Conservation (phyloP, 2,329 filamentous ascomycete species). For the Xylariales sp. region DNA sequence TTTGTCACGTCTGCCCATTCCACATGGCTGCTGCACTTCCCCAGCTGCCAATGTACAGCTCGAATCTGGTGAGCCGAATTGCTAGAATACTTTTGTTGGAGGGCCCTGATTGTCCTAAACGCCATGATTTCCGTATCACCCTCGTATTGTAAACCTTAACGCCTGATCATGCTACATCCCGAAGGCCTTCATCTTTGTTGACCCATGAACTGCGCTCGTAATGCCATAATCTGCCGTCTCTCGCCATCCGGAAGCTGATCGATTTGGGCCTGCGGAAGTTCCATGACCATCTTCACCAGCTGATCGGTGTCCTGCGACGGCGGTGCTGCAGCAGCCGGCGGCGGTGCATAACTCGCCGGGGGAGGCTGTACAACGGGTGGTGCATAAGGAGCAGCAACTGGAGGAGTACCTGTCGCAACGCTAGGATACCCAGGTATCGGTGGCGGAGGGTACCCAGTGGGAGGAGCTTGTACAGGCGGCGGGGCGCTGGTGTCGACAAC, state of each 20-base stretch:
- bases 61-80: too few species aligned
- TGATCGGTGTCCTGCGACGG: constrained; percentile 57
- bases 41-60: too few species aligned
- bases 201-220: constrained; percentile 60
- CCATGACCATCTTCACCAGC: constrained; percentile 76
- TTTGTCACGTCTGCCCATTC: too few species aligned
- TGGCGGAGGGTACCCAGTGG: constrained; percentile 30
- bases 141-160: constrained; percentile 8
- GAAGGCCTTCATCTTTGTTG: constrained; percentile 26
- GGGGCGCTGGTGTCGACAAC: constrained; percentile 62
- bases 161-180: background rate
- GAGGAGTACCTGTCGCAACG: constrained; percentile 42
- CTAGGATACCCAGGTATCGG: constrained; percentile 31
- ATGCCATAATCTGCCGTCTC: constrained; percentile 71
- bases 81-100: too few species aligned
- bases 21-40: too few species aligned
- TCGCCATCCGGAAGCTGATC: constrained; percentile 72
- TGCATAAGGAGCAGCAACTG: constrained; percentile 41
- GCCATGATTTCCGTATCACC: background rate
- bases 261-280: constrained; percentile 74
- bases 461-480: constrained; percentile 33
- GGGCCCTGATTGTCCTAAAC: background rate
- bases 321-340: constrained; percentile 31
- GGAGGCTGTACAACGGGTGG: constrained; percentile 31
- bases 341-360: constrained; percentile 36